Evolutionary conservation across 768 basidiomycete species (phyloP).

Genomic region (Fomitopsis serialis): DNA sequence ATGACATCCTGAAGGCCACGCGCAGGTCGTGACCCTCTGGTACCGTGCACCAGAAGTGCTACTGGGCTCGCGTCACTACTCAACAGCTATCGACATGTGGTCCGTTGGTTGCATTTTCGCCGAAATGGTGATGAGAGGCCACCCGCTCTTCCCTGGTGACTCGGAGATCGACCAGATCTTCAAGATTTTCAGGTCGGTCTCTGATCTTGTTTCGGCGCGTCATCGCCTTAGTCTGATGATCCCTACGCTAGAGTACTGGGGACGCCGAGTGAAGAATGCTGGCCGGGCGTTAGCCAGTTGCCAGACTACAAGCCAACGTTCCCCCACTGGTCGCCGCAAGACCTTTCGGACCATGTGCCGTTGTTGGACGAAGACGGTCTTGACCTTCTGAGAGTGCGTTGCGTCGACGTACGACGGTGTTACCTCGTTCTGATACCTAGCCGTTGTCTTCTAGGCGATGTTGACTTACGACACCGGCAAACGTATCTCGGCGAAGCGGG

Average conservation of each 20-base stretch:
- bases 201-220: not conserved
- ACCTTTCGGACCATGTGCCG: conserved; percentile 61
- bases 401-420: not conserved
- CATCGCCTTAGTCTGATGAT: not conserved
- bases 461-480: conserved; percentile 86
- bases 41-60: conserved; percentile 98
- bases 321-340: conserved; percentile 87
- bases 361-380: conserved; percentile 73
- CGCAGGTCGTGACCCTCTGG: conserved; percentile 96
- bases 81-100: conserved; percentile 99
- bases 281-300: conserved; percentile 85
- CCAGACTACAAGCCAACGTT: conserved; percentile 97
- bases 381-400: conserved; percentile 67
- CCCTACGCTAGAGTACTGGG: conserved; percentile 68
- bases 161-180: conserved; percentile 99
- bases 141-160: conserved; percentile 94
- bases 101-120: conserved; percentile 99
- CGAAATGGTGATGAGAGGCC: conserved; percentile 93
- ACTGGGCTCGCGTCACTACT: conserved; percentile 92
- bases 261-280: conserved; percentile 84
- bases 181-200: conserved; percentile 88
- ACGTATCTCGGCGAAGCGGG: conserved; percentile 80
- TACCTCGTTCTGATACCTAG: too few species aligned
- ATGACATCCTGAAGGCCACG: not conserved
- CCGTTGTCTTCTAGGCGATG: conserved; percentile 17